Percentiles rank a stretch among this genome's conserved stretches.
Evolutionary conservation across 192 early-diverging fungal species (phyloP).

Genomic region (Backusella westeae): DNA sequence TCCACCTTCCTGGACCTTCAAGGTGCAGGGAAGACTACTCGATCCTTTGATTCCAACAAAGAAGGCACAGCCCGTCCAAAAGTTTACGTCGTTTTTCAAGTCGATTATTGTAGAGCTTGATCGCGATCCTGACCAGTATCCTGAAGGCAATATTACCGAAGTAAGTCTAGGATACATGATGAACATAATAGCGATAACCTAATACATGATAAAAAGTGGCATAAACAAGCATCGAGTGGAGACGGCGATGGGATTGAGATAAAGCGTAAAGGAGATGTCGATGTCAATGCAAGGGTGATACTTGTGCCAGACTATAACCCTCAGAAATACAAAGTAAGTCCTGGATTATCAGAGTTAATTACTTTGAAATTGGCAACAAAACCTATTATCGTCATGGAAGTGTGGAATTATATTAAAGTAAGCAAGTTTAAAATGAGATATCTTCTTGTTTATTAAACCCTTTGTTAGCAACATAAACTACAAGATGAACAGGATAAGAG

Average conservation of each 20-base stretch:
- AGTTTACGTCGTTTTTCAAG: slow-evolving; percentile 86
- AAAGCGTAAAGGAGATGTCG: slow-evolving; percentile 85
- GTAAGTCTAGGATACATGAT: not conserved
- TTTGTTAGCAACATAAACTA: slow-evolving; percentile 69
- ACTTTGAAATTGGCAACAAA: slow-evolving; percentile 75
- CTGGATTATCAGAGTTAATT: slow-evolving; percentile 71
- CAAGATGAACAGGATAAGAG: slow-evolving; percentile 90
- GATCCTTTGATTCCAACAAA: slow-evolving; percentile 62
- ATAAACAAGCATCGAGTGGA: slow-evolving; percentile 42
- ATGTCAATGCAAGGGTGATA: slow-evolving; percentile 78
- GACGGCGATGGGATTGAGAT: slow-evolving; percentile 90
- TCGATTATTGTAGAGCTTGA: slow-evolving; percentile 84
- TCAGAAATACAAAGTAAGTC: slow-evolving; percentile 78
- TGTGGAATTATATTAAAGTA: slow-evolving; percentile 98
- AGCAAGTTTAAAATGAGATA: not conserved
- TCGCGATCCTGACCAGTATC: slow-evolving; percentile 72
- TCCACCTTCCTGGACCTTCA: slow-evolving; percentile 88
- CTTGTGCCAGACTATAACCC: slow-evolving; percentile 77
- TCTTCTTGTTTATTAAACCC: not conserved
- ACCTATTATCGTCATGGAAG: slow-evolving; percentile 73
- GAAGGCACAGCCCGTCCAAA: slow-evolving; percentile 60
- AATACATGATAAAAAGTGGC: slow-evolving; percentile 37
- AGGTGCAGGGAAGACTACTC: slow-evolving; percentile 85
- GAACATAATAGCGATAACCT: not conserved
- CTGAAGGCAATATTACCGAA: slow-evolving; percentile 75